Base-by-base conservation (phyloP, 2,329 filamentous ascomycete genomes). In the Colletotrichum salicis region DNA sequence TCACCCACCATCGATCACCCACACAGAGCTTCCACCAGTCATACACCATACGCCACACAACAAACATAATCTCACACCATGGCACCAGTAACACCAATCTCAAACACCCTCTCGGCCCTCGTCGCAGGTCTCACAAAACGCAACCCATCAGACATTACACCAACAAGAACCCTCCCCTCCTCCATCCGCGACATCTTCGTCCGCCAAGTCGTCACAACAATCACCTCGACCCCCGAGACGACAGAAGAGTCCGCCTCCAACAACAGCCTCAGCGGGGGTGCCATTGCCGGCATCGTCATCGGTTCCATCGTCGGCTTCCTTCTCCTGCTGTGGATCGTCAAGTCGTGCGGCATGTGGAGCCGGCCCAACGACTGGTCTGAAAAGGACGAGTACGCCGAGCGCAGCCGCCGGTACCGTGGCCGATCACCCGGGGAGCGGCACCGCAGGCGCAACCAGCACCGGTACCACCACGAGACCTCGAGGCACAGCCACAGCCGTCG, bases 221-320 rank as follows among this genome's bases (percentile, higher is more conserved):
- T 83, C 27, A 64, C 75, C 1, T 58, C 74, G 13, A 71, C 72
- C 55, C 61, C 72, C 8, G 70, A 74, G 45, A 57, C 72, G 59
- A 75, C 73, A 57, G 70, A 73, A 51, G 72, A 75, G 15, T 70
- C 73, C 7, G 63, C 73, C 2, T 75, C 75, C 0, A 58, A 73
- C 37, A 77, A 70, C n/a, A 74, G 66, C 12, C 80, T 88, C 13
- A 82, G 79, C 54, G 85, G 84, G 60, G 86, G 86, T 57, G 85
- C 84, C 58, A 87, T 88, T 61, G 86, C 85, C 0, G 86, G 86
- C 57, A 87, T 87, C 70, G 84, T 87, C 58, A 83, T 87, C 72
- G 86, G 85, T 24, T 84, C 84, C 29, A 79, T 87, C 63, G 80
- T 76, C 57, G 85, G 85, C n/a, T 75, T 85, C 52, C 77, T 87